These are phyloP conservation scores for Aspergillus ochraceus DNA, from an alignment of 2,329 filamentous ascomycete species.

Conservation along the genomic window DNA sequence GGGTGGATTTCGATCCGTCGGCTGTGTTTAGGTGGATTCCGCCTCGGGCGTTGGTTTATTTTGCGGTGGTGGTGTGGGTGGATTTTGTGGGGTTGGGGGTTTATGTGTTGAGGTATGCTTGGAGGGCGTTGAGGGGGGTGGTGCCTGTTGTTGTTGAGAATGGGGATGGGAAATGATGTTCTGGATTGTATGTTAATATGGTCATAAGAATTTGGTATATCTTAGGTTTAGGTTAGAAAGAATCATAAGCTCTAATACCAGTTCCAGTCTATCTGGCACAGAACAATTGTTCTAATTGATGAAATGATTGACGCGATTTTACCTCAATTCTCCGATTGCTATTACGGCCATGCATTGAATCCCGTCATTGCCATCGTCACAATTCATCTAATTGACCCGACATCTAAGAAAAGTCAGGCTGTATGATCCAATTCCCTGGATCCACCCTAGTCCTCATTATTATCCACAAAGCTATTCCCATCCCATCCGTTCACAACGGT, in stretches of 20 bases:
- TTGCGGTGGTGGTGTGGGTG: not conserved
- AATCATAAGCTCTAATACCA: too few relatives aligned
- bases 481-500: conserved; percentile 28
- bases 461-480: conserved; percentile 28
- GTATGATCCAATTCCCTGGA: too few relatives aligned
- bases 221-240: too few relatives aligned
- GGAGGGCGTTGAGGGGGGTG: not conserved
- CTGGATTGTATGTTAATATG: too few relatives aligned
- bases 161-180: not conserved
- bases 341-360: too few relatives aligned
- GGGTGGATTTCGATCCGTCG: not conserved
- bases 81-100: not conserved
- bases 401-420: too few relatives aligned
- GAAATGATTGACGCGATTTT: too few relatives aligned
- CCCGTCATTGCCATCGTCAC: conserved; percentile 30
- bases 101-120: not conserved
- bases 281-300: too few relatives aligned
- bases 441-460: conserved; percentile 11
- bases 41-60: not conserved
- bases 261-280: too few relatives aligned
- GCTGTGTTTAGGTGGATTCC: not conserved
- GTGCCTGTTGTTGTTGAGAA: not conserved
- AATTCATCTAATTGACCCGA: conserved; percentile 7
- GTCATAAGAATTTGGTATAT: too few relatives aligned
- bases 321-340: too few relatives aligned